Evolutionary conservation across 2,329 filamentous ascomycete genomes (phyloP), one percentile per base, ranked within the genome.

Genomic region (Zelopaecilomyces penicillatus): DNA sequence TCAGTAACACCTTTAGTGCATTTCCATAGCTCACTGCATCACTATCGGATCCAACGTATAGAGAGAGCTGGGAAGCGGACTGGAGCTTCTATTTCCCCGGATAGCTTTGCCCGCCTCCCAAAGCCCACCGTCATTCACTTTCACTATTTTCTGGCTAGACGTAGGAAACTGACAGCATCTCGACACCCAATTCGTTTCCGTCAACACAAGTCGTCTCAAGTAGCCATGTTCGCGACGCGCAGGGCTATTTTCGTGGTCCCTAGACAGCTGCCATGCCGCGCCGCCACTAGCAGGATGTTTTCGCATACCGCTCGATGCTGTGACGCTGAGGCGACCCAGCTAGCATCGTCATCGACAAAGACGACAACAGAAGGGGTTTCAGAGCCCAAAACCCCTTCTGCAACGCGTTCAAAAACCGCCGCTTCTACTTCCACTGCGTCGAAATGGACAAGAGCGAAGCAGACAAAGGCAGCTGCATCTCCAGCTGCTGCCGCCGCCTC

Each of bases 211-310:
- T 19, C 3, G 19, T 19, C 19, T 19, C 19, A 19, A 19, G n/a
- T 31, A 30, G 39, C 47, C 44, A 65, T 65, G 62, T 52, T 61
- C 36, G 41, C 52, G 44, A 47, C 55, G 30, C 56, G 55, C 10
- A 48, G 55, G 46, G 39, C 48, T 41, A 44, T 59, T 42, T 50
- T 46, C 11, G 49, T 49, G 32, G 54, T 54, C 8, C 43, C 51
- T 6, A 52, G 54, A 41, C 47, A 47, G 2, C 44, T 55, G 26
- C 19, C 45, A 3, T 35, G 44, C 34, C 43, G 41, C 36, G 42
- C 50, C 34, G 41, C 48, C 19, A 19, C 19, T 19, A 19, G 19
- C 32, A 52, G 51, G 6, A 41, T 53, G 48, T 49, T 58, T 44
- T 40, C 39, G 10, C 40, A 50, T 6, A 29, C 51, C n/a, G 41